phyloP scores from a whole-genome alignment of 2,329 filamentous ascomycete genomes.

The Aspergillus nomiae region DNA sequence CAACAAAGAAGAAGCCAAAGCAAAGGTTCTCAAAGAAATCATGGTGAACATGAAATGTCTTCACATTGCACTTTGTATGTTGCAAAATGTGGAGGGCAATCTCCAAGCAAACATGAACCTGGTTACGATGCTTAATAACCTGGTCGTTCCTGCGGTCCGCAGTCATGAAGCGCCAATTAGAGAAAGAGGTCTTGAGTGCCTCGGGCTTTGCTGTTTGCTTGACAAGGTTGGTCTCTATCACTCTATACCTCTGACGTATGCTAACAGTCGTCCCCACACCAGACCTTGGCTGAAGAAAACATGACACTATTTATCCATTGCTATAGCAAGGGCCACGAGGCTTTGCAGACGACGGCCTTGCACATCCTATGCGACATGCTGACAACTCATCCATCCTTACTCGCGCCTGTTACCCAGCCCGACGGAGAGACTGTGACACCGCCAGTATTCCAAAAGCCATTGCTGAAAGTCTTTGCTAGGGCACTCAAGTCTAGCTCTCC shows the following conservation, averaged over 20 bases:
- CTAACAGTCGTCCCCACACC: background rate
- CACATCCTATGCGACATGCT: slow-evolving; percentile 93
- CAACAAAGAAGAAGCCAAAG: slow-evolving; percentile 65
- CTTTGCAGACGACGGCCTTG: slow-evolving; percentile 83
- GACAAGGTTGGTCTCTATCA: slow-evolving; percentile 62
- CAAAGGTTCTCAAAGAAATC: slow-evolving; percentile 73
- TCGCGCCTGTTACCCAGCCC: slow-evolving; percentile 56
- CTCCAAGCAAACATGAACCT: slow-evolving; percentile 86
- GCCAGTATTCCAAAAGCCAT: slow-evolving; percentile 56
- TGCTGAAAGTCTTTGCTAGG: slow-evolving; percentile 84
- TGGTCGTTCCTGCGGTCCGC: slow-evolving; percentile 92
- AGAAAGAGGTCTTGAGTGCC: slow-evolving; percentile 83
- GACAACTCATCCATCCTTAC: slow-evolving; percentile 80
- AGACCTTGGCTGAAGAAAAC: slow-evolving; percentile 88
- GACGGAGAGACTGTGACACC: slow-evolving; percentile 53
- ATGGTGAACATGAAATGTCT: slow-evolving; percentile 98
- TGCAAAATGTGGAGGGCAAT: slow-evolving; percentile 86
- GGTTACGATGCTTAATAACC: slow-evolving; percentile 97
- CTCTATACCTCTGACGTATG: background rate
- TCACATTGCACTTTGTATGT: slow-evolving; percentile 95
- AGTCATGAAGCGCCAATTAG: slow-evolving; percentile 91
- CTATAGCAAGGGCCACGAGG: slow-evolving; percentile 88
- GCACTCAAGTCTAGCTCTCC: slow-evolving; percentile 72
- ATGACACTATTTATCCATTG: slow-evolving; percentile 92
- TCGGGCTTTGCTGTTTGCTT: slow-evolving; percentile 87